Evolutionary conservation across 805 yeast species (phyloP).

Genomic region (Tetrapisispora iriomotensis): DNA sequence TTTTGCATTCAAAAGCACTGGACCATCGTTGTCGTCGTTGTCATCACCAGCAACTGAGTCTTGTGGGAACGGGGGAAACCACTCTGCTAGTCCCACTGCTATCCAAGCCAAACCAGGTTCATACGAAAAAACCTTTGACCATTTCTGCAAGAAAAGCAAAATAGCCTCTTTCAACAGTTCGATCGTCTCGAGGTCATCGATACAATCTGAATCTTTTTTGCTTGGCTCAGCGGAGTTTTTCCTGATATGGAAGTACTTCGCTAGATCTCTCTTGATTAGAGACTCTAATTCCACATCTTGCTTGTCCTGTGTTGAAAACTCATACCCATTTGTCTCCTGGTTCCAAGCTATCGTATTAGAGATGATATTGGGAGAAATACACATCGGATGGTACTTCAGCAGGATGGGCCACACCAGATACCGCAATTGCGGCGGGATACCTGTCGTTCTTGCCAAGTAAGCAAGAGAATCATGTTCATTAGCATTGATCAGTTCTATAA

Average conservation of each 20-base stretch:
- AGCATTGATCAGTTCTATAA: conserved; percentile 44
- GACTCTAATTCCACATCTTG: neutral
- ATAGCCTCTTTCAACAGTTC: conserved; percentile 45
- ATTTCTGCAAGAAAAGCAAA: conserved; percentile 54
- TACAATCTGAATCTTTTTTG: neutral
- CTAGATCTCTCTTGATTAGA: conserved; percentile 44
- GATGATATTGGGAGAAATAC: conserved; percentile 59
- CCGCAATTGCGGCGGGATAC: conserved; percentile 76
- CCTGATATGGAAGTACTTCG: conserved; percentile 42
- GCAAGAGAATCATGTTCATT: conserved; percentile 72
- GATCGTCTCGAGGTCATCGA: neutral
- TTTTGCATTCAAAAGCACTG: conserved; percentile 19
- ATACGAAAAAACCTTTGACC: conserved; percentile 71
- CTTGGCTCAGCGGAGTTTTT: conserved; percentile 3
- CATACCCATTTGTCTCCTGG: conserved; percentile 1
- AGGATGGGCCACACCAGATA: conserved; percentile 78
- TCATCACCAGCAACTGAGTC: conserved; percentile 7
- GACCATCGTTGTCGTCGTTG: conserved; percentile 19
- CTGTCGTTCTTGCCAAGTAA: conserved; percentile 67
- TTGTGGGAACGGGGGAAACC: conserved; percentile 59
- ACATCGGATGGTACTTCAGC: conserved; percentile 77
- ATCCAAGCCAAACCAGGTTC: conserved; percentile 82
- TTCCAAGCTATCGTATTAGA: conserved; percentile 38
- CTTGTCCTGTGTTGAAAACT: neutral
- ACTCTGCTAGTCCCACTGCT: conserved; percentile 79